Conservation (phyloP, 129 eudicot genomes). For the Saposhnikovia divaricata region DNA sequence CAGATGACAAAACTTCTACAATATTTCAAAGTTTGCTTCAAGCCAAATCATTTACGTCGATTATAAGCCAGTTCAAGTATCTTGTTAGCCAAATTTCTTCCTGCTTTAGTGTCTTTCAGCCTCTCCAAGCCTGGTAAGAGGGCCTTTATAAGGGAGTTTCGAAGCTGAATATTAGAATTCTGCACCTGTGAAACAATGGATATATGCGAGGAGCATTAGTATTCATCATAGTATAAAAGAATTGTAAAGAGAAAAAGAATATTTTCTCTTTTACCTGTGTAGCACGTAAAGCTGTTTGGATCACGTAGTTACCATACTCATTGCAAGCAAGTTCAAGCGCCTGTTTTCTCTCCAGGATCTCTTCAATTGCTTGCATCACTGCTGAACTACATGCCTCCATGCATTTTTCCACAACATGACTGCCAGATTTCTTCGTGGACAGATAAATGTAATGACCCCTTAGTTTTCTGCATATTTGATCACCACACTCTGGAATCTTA, state of each 20-base stretch:
- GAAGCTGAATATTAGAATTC: background rate
- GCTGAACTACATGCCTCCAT: constrained; percentile 4
- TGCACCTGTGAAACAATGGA: background rate
- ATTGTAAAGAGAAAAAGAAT: background rate
- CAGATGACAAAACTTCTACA: background rate
- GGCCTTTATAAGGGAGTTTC: background rate
- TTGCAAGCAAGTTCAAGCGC: constrained; percentile 14
- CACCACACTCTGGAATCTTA: background rate
- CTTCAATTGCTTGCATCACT: background rate
- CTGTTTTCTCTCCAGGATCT: constrained; percentile 1
- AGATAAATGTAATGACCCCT: constrained; percentile 8
- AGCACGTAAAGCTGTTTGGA: constrained; percentile 8
- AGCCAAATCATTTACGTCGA: background rate
- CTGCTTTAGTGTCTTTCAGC: background rate
- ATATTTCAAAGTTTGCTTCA: background rate
- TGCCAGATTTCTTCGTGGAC: constrained; percentile 14
- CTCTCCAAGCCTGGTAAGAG: background rate
- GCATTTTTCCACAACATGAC: constrained; percentile 10
- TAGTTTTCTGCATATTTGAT: background rate
- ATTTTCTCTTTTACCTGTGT: background rate
- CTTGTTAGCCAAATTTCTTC: constrained; percentile 1
- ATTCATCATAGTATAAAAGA: background rate
- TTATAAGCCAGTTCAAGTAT: background rate
- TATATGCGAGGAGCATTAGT: background rate
- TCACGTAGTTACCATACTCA: constrained; percentile 12